These are phyloP conservation scores for Microsporum ferrugineum DNA, from an alignment of 2,329 filamentous ascomycete species.

Conservation along the genomic window DNA sequence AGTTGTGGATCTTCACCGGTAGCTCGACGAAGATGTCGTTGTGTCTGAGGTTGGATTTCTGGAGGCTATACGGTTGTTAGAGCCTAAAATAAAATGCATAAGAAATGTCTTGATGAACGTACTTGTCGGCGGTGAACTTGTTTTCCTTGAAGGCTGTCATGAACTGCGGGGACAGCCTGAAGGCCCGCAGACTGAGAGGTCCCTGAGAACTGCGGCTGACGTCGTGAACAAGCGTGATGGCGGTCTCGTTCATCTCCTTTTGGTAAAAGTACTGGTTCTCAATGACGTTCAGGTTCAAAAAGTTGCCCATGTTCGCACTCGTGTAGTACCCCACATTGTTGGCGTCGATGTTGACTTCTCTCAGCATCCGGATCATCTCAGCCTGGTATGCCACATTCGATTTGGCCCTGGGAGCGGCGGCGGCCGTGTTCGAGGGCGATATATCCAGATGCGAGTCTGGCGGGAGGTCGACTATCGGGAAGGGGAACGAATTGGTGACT, in stretches of 20 bases:
- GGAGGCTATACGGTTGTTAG: constrained; percentile 50
- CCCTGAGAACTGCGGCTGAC: constrained; percentile 91
- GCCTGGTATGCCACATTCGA: constrained; percentile 77
- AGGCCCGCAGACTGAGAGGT: constrained; percentile 76
- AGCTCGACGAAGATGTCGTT: constrained; percentile 88
- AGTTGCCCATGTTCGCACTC: constrained; percentile 97
- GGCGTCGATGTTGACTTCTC: constrained; percentile 96
- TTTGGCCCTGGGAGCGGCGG: constrained; percentile 84
- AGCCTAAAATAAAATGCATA: background rate
- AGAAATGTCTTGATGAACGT: constrained; percentile 27
- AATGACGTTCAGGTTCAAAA: constrained; percentile 85
- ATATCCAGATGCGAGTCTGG: constrained; percentile 60
- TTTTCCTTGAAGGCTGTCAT: constrained; percentile 89
- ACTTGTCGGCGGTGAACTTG: constrained; percentile 96
- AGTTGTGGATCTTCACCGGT: constrained; percentile 86
- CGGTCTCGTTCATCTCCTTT: constrained; percentile 75
- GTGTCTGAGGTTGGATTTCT: constrained; percentile 88
- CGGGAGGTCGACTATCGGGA: constrained; percentile 68
- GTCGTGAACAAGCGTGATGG: constrained; percentile 84
- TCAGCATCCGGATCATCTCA: constrained; percentile 93
- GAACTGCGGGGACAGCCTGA: constrained; percentile 76
- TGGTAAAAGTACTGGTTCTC: constrained; percentile 98
- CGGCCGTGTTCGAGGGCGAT: constrained; percentile 59
- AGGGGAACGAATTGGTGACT: constrained; percentile 90
- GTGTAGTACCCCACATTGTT: constrained; percentile 99